A percentile compares a stretch with the other conserved stretches of the same genome.
Evolutionary conservation across 2,329 filamentous ascomycete genomes (phyloP).

Genomic region (Pseudocercospora fuligena): DNA sequence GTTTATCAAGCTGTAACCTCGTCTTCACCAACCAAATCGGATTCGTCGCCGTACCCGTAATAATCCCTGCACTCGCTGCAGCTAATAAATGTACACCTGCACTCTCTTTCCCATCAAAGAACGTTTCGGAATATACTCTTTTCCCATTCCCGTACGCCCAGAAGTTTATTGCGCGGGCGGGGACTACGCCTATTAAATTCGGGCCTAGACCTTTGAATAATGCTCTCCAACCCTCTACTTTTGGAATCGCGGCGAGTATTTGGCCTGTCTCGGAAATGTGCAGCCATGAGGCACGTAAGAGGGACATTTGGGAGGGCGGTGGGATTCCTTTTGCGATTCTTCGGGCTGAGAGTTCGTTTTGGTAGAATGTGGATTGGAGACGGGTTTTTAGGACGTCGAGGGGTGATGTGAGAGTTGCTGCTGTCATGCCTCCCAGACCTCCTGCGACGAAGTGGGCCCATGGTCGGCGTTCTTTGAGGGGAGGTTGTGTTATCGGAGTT

Average conservation of each 20-base stretch:
- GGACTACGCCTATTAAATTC: constrained; percentile 86
- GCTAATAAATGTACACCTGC: constrained; percentile 79
- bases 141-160: constrained; percentile 94
- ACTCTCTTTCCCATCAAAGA: constrained; percentile 71
- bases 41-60: constrained; percentile 89
- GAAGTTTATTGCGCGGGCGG: constrained; percentile 90
- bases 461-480: constrained; percentile 61
- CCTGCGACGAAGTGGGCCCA: constrained; percentile 93
- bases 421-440: constrained; percentile 87
- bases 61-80: constrained; percentile 77
- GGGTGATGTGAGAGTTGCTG: constrained; percentile 88
- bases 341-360: constrained; percentile 74
- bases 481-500: constrained; percentile 18
- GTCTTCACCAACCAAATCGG: constrained; percentile 98
- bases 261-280: constrained; percentile 86
- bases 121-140: constrained; percentile 73
- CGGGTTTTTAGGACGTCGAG: constrained; percentile 94
- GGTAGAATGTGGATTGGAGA: constrained; percentile 93
- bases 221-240: constrained; percentile 79
- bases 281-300: constrained; percentile 68
- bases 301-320: constrained; percentile 63
- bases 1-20: constrained; percentile 87
- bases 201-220: constrained; percentile 93
- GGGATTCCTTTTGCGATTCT: constrained; percentile 63
- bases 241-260: constrained; percentile 80